A percentile compares a stretch with the other conserved stretches of the same genome.
phyloP scores from a whole-genome alignment of 345 rosid genomes.

The Eucalyptus tenuipes region DNA sequence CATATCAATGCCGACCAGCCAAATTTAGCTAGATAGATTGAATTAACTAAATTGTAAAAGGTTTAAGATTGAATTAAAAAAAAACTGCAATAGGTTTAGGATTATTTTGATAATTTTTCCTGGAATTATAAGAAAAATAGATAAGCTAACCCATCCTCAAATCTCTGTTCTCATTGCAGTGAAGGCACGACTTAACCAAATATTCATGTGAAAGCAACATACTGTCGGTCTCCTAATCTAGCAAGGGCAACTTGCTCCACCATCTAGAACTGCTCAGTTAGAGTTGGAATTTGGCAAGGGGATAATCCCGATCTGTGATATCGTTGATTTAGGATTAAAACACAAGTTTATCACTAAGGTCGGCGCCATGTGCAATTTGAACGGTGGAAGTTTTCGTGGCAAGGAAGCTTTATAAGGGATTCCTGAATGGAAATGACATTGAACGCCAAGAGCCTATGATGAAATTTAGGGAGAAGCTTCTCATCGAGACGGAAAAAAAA shows the following conservation, averaged over 20 bases:
- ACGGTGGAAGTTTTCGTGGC: constrained; percentile 45
- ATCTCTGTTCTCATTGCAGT: background rate
- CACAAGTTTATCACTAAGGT: constrained; percentile 44
- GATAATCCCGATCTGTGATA: constrained; percentile 49
- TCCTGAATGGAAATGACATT: constrained; percentile 26
- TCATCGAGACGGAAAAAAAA: too few species aligned
- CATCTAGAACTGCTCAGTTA: constrained; percentile 65
- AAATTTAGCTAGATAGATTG: too few species aligned
- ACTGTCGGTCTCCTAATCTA: background rate
- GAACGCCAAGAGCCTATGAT: constrained; percentile 45
- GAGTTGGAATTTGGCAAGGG: constrained; percentile 96
- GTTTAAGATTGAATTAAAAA: fast-evolving
- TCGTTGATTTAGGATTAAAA: constrained; percentile 57
- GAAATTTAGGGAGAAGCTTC: constrained; percentile 31
- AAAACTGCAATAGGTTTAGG: fast-evolving
- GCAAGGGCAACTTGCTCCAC: constrained; percentile 55
- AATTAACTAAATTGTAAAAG: fast-evolving
- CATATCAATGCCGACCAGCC: fast-evolving
- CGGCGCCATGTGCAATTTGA: constrained; percentile 26
- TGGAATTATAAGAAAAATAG: background rate
- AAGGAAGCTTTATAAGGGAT: constrained; percentile 57
- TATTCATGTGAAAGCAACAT: background rate
- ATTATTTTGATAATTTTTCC: too few species aligned
- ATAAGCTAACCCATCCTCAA: background rate
- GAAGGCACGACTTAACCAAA: background rate